phyloP scores from a whole-genome alignment of 2,329 filamentous ascomycete species.

The Colletotrichum eremochloae region DNA sequence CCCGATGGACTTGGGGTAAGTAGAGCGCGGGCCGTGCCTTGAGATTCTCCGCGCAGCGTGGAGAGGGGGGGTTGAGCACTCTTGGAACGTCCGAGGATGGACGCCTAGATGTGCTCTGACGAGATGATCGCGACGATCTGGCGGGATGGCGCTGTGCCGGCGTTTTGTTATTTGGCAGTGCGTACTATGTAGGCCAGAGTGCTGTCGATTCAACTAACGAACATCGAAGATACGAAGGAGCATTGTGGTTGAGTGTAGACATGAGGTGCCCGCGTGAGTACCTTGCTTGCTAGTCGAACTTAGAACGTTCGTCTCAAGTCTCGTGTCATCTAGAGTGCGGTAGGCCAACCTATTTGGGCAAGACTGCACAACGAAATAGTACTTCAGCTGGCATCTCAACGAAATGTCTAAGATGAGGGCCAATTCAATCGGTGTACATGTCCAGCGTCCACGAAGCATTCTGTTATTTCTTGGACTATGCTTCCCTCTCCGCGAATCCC shows the following conservation, averaged over 20 bases:
- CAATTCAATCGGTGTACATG: neutral
- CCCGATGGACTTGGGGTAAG: neutral
- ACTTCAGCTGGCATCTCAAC: neutral
- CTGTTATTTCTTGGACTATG: neutral
- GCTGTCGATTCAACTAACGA: neutral
- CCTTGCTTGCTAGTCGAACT: neutral
- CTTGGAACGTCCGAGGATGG: neutral
- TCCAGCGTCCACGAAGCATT: neutral
- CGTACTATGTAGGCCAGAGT: neutral
- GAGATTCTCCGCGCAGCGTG: neutral
- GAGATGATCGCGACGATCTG: neutral
- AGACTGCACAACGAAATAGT: neutral
- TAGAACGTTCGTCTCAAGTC: neutral
- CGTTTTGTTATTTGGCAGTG: neutral
- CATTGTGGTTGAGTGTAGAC: neutral
- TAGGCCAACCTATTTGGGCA: neutral
- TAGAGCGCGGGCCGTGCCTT: slow-evolving; percentile 16
- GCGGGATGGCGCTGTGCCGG: neutral
- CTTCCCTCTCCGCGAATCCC: slow-evolving; percentile 1
- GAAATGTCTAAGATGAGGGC: neutral
- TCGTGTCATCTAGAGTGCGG: neutral
- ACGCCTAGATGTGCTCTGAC: neutral
- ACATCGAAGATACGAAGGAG: neutral
- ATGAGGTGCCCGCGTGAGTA: neutral
- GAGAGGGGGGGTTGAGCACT: neutral